These are phyloP conservation scores for Monilinia fructigena DNA, from an alignment of 2,329 filamentous ascomycete genomes.

Conservation along the genomic window DNA sequence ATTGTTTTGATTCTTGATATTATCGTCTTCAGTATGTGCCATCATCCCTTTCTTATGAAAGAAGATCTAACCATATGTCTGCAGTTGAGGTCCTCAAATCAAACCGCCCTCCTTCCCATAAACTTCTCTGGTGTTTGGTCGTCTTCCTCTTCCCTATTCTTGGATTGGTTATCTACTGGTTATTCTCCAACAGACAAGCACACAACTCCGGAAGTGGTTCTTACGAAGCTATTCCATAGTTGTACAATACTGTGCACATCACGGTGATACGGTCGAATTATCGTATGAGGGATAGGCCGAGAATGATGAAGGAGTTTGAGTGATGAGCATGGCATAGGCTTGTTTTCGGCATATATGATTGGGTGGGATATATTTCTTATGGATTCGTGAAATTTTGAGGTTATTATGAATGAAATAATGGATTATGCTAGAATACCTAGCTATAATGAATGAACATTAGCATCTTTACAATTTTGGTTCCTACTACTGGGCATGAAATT, in stretches of 20 bases:
- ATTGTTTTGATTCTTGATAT: slow-evolving; percentile 62
- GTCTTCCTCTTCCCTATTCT: slow-evolving; percentile 64
- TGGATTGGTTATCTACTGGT: slow-evolving; percentile 61
- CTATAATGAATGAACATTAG: slow-evolving; percentile 8
- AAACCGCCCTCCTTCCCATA: slow-evolving; percentile 55
- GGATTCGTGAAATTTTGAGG: not conserved
- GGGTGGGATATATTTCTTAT: not conserved
- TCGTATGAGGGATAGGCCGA: not conserved
- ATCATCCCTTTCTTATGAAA: not conserved
- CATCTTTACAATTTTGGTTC: not conserved
- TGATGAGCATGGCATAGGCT: not conserved
- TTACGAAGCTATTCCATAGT: slow-evolving; percentile 49
- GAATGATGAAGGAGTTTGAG: slow-evolving; percentile 3
- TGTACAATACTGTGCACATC: not conserved
- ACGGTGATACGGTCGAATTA: not conserved
- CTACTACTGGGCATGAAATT: no score
- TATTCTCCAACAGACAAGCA: slow-evolving; percentile 60
- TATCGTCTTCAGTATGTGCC: slow-evolving; percentile 57
- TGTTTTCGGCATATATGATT: slow-evolving; percentile 7
- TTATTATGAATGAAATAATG: slow-evolving; percentile 3
- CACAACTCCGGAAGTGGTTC: slow-evolving; percentile 50
- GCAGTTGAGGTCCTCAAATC: slow-evolving; percentile 65
- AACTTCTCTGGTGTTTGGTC: slow-evolving; percentile 61
- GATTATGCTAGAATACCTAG: slow-evolving; percentile 3
- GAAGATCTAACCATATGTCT: slow-evolving; percentile 18